These are phyloP conservation scores for Cynanchum wilfordii DNA, from an alignment of 257 asterid species.

Conservation along the genomic window DNA sequence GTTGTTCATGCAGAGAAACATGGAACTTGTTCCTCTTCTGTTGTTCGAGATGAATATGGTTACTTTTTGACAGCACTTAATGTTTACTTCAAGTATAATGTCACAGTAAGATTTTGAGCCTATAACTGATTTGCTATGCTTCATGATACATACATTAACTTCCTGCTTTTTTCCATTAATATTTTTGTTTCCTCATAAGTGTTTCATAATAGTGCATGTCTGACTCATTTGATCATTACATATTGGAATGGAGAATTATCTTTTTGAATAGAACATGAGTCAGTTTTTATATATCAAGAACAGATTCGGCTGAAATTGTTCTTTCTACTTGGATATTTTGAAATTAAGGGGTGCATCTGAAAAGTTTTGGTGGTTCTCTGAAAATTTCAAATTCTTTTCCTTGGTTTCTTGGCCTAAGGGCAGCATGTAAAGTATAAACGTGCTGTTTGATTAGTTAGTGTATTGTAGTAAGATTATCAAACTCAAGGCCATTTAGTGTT, in stretches of 20 bases:
- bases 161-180: not conserved
- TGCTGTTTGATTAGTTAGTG: not conserved
- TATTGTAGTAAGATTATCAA: not conserved
- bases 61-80: conserved; percentile 70
- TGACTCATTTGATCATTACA: not conserved
- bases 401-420: not conserved
- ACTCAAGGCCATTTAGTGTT: not conserved
- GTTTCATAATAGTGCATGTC: not conserved
- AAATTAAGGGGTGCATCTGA: not conserved
- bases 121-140: not conserved
- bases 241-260: no score
- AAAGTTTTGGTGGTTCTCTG: not conserved
- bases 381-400: not conserved
- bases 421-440: not conserved
- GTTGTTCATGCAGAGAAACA: conserved; percentile 62
- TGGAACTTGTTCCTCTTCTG: conserved; percentile 82
- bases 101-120: conserved; percentile 61
- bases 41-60: conserved; percentile 64
- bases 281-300: not conserved
- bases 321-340: not conserved
- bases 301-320: not conserved
- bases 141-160: not conserved
- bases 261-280: not conserved
- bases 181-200: not conserved
- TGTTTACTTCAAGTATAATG: conserved; percentile 71